phyloP scores from a whole-genome alignment of 2,329 filamentous ascomycete genomes.

The Metarhizium anisopliae region DNA sequence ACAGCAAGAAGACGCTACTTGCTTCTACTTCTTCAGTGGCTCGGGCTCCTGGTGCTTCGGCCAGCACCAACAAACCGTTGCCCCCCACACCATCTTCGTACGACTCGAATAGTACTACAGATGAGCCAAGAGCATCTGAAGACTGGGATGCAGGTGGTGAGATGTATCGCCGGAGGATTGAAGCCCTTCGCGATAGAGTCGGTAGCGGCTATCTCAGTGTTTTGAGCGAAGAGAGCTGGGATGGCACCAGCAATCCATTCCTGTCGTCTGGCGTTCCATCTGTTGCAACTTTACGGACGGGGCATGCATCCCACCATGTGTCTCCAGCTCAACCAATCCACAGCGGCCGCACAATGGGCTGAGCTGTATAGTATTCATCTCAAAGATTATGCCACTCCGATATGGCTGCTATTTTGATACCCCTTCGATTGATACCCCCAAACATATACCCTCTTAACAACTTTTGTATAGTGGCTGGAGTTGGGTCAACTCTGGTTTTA shows the following conservation, averaged over 20 bases:
- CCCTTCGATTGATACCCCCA: conserved; percentile 3
- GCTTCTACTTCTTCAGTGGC: background rate
- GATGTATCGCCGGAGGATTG: conserved; percentile 79
- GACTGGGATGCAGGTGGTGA: conserved; percentile 65
- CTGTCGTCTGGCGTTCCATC: conserved; percentile 15
- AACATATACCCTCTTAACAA: background rate
- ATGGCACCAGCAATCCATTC: conserved; percentile 26
- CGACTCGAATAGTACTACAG: background rate
- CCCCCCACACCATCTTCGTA: background rate
- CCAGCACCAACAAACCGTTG: background rate
- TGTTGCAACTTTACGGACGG: conserved; percentile 19
- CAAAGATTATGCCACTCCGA: background rate
- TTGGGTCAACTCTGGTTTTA: background rate
- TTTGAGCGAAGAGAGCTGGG: conserved; percentile 68
- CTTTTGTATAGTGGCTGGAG: background rate
- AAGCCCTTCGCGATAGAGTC: conserved; percentile 74
- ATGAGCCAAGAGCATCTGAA: conserved; percentile 25
- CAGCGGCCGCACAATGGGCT: conserved; percentile 43
- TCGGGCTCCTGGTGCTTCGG: background rate
- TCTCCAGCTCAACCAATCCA: conserved; percentile 38
- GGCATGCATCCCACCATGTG: conserved; percentile 21
- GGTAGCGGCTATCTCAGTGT: conserved; percentile 83
- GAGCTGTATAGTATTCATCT: conserved; percentile 3
- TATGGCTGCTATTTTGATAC: conserved; percentile 3
- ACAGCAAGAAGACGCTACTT: conserved; percentile 20